These are phyloP conservation scores for Cryptosporidium ubiquitum DNA, from an alignment of 169 alveolate genomes.

Conservation along the genomic window DNA sequence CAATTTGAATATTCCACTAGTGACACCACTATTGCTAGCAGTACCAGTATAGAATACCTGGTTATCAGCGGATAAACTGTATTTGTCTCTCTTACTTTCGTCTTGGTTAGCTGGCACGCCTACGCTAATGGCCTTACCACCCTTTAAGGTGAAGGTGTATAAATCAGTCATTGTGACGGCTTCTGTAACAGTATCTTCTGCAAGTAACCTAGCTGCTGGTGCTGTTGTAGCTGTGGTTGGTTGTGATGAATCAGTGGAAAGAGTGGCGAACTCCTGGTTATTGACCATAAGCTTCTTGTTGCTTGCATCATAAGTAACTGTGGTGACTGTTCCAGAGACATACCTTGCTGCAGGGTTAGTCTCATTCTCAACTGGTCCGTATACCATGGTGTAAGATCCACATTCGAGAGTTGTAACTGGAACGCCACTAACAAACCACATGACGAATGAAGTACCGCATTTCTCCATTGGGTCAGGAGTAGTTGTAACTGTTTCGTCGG, in stretches of 20 bases:
- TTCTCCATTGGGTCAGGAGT: neutral
- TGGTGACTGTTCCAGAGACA: neutral
- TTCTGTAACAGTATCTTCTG: neutral
- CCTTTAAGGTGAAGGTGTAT: neutral
- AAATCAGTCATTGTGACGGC: neutral
- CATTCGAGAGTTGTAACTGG: constrained; percentile 7
- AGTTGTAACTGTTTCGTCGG: too few species aligned
- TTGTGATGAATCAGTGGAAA: neutral
- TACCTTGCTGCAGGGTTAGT: neutral
- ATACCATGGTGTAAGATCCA: neutral
- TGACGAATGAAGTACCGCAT: neutral
- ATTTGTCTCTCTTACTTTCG: neutral
- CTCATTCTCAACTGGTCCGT: neutral
- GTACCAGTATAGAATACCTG: neutral
- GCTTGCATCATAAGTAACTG: neutral
- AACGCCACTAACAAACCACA: neutral
- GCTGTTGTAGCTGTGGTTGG: neutral
- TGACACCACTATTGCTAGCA: neutral
- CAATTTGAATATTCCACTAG: neutral
- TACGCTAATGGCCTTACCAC: neutral
- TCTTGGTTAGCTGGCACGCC: neutral
- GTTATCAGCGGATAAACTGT: neutral
- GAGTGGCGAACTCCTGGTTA: neutral
- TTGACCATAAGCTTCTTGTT: neutral
- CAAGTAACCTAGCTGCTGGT: neutral